Evolutionary conservation across 2,329 filamentous ascomycete species (phyloP), one percentile per base, ranked within the genome.

Genomic region (Botrytis sinoallii): DNA sequence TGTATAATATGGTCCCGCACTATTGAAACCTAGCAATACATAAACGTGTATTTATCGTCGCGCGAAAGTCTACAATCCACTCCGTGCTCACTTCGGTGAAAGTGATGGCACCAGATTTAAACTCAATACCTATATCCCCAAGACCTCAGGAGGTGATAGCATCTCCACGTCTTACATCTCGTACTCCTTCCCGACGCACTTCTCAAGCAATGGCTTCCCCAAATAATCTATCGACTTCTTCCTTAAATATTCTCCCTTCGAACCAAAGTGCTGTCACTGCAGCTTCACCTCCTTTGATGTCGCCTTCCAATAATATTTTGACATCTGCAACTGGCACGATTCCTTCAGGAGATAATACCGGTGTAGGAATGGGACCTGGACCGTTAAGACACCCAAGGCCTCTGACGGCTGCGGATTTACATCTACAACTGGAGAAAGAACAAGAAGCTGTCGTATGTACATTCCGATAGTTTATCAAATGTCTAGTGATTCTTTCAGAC

Each of bases 351-450:
- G 81, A 84, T 77, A 83, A 84, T 73, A 82, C 84, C 1, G 85
- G 84, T 22, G 85, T 88, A 64, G 86, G 85, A 42, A 81, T 85
- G 46, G 90, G 89, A 0, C 89, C 89, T 73, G 93, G 92, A 0
- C 95, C 95, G 6, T 84, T 97, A 79, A 89, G 95, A 76, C 95
- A 97, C 82, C 95, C 95, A 9, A 89, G 93, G 52, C 95, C 95
- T 5, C 84, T 98, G 81, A 98, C 95, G 0, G 91, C 94, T 1
- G 92, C 94, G 5, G 95, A 98, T 82, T 86, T 98, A 75, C 94
- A 98, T 82, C 86, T 93, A 74, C 90, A 97, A 84, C 86, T 98
- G 40, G 95, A 98, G 83, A 96, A 97, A 83, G 95, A 98, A 81
- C 95, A 98, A 79, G 95, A 98, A 83, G 93, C 94, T 52, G 92